Percentiles rank a stretch among this genome's conserved stretches.
Evolutionary conservation across 495 filamentous ascomycete genomes (phyloP).

Genomic region (Aspergillus diversus): DNA sequence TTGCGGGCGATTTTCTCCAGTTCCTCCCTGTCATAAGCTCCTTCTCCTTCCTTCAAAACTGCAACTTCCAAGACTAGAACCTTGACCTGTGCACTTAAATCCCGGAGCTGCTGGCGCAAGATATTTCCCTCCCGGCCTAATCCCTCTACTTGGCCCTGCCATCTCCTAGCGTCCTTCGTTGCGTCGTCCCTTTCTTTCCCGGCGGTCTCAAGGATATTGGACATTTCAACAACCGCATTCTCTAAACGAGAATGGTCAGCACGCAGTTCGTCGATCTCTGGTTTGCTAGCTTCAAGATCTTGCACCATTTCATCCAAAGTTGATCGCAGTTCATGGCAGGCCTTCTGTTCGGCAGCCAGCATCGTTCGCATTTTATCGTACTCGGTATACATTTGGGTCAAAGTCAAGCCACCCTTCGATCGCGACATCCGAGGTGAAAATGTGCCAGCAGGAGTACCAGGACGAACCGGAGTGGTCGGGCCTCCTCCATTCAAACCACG

Average conservation of each 20-base stretch:
- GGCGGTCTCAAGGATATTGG: slow-evolving; percentile 62
- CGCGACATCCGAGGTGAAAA: slow-evolving; percentile 63
- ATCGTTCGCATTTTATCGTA: slow-evolving; percentile 62
- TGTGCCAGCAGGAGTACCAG: slow-evolving; percentile 52
- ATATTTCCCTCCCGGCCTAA: slow-evolving; percentile 75
- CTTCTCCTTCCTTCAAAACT: slow-evolving; percentile 75
- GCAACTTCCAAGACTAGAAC: slow-evolving; percentile 83
- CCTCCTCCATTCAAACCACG: slow-evolving; percentile 53
- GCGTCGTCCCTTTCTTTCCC: slow-evolving; percentile 59
- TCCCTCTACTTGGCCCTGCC: slow-evolving; percentile 71
- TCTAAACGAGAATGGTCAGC: slow-evolving; percentile 57
- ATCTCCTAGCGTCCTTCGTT: slow-evolving; percentile 66
- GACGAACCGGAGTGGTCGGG: slow-evolving; percentile 50
- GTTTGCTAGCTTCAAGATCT: slow-evolving; percentile 60
- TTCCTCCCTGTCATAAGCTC: slow-evolving; percentile 67
- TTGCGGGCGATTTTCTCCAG: slow-evolving; percentile 74
- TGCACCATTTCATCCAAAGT: slow-evolving; percentile 80
- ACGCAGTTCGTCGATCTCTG: slow-evolving; percentile 64
- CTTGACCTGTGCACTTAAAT: slow-evolving; percentile 87
- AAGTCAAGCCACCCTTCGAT: slow-evolving; percentile 59
- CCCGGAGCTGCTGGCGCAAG: slow-evolving; percentile 83
- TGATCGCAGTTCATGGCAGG: slow-evolving; percentile 68
- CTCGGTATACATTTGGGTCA: slow-evolving; percentile 71
- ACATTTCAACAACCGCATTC: slow-evolving; percentile 79
- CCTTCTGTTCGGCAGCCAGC: slow-evolving; percentile 67